A percentile compares a stretch with the other conserved stretches of the same genome.
These are phyloP conservation scores for Nigrospora oryzae DNA, from an alignment of 2,329 filamentous ascomycete genomes.

Conservation along the genomic window DNA sequence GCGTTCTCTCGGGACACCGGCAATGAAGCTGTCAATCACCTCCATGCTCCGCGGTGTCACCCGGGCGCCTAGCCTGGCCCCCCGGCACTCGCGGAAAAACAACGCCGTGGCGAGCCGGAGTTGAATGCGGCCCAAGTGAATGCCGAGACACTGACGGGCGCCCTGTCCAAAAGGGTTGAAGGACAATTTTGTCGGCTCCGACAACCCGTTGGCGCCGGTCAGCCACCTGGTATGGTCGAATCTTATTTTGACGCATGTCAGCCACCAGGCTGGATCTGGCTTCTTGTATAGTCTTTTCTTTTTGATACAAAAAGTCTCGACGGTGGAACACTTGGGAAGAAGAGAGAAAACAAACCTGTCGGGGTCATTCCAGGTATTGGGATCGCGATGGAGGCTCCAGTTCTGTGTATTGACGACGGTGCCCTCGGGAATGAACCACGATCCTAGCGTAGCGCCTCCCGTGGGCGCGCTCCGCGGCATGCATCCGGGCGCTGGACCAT, in stretches of 20 bases:
- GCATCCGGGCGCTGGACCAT: conserved; percentile 23
- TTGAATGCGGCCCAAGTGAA: conserved; percentile 46
- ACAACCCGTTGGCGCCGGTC: background rate
- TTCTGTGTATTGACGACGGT: conserved; percentile 28
- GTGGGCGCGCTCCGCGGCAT: conserved; percentile 27
- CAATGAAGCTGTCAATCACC: background rate
- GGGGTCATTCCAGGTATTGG: background rate
- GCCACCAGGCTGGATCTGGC: too few relatives aligned
- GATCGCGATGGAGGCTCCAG: conserved; percentile 32
- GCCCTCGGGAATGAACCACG: conserved; percentile 26
- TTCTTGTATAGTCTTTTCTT: too few relatives aligned
- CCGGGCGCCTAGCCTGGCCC: conserved; percentile 12
- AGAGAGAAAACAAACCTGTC: background rate
- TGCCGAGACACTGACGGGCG: conserved; percentile 40
- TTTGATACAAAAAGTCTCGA: too few relatives aligned
- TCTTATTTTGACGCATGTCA: background rate
- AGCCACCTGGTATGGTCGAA: background rate
- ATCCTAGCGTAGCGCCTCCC: conserved; percentile 24
- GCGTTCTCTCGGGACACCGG: too few relatives aligned
- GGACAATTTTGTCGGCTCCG: rapidly evolving
- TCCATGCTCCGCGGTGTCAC: conserved; percentile 15
- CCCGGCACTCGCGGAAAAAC: conserved; percentile 38
- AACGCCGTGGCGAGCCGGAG: conserved; percentile 36
- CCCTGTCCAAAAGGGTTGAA: conserved; percentile 47
- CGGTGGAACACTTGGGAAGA: too few relatives aligned